A percentile compares a stretch with the other conserved stretches of the same genome.
phyloP scores from a whole-genome alignment of 805 yeast genomes.

The Teunomyces atbi region DNA sequence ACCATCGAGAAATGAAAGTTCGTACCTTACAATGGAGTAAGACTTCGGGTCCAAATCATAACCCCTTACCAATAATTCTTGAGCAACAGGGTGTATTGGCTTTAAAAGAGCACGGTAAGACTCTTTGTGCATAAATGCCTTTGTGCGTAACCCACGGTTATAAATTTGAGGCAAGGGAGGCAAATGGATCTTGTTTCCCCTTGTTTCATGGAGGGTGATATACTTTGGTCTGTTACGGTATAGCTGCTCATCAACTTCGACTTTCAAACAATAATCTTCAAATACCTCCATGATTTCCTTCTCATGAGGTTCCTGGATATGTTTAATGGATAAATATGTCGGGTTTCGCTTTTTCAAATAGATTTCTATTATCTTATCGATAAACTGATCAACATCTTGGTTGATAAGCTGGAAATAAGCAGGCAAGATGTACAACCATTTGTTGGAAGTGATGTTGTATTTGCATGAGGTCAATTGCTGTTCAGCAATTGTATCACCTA shows the following conservation, averaged over 20 bases:
- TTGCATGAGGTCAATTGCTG: slow-evolving; percentile 5
- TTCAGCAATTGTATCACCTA: slow-evolving; percentile 7
- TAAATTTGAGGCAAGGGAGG: slow-evolving; percentile 36
- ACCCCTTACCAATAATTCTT: slow-evolving; percentile 15
- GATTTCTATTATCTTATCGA: slow-evolving; percentile 30
- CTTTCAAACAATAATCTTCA: slow-evolving; percentile 23
- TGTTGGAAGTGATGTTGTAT: slow-evolving; percentile 9
- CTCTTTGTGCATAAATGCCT: slow-evolving; percentile 40
- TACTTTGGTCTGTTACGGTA: slow-evolving; percentile 16
- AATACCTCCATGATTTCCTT: slow-evolving; percentile 16
- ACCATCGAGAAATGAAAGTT: slow-evolving; percentile 40
- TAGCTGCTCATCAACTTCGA: slow-evolving; percentile 23
- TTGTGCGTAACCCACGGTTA: slow-evolving; percentile 27
- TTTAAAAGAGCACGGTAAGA: slow-evolving; percentile 28
- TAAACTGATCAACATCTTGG: slow-evolving; percentile 23
- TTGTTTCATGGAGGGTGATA: slow-evolving; percentile 23
- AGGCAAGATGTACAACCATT: slow-evolving; percentile 25
- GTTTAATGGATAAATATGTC: slow-evolving; percentile 5
- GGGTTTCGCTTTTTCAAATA: slow-evolving; percentile 23
- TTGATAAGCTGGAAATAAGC: slow-evolving; percentile 26
- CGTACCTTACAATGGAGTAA: slow-evolving; percentile 26
- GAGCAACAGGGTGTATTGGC: slow-evolving; percentile 27
- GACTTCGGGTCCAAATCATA: slow-evolving; percentile 20
- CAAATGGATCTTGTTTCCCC: slow-evolving; percentile 22
- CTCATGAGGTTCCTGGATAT: slow-evolving; percentile 10